Evolutionary conservation across 345 rosid species (phyloP).

Genomic region (Citrus australasica): DNA sequence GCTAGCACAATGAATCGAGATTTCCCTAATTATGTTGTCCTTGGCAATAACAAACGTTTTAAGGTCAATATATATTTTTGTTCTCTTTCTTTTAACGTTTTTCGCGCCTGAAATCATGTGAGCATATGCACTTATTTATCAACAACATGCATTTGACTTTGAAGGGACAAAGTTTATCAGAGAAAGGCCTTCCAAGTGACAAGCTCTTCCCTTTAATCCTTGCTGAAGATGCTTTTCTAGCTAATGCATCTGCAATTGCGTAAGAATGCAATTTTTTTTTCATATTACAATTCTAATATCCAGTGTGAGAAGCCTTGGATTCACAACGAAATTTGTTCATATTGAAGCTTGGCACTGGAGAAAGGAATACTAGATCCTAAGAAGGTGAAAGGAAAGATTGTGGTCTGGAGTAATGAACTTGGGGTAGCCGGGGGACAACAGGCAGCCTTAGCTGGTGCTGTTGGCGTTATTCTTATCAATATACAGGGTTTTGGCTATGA

Average conservation of each 20-base stretch:
- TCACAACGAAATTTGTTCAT: neutral
- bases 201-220: conserved; percentile 53
- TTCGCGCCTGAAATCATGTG: neutral
- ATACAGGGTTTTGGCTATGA: conserved; percentile 27
- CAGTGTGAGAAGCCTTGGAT: neutral
- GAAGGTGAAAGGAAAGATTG: conserved; percentile 62
- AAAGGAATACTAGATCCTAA: conserved; percentile 55
- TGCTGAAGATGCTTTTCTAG: conserved; percentile 44
- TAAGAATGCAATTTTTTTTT: conserved; percentile 22
- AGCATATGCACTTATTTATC: neutral
- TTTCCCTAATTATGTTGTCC: conserved; percentile 60
- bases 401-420: conserved; percentile 4
- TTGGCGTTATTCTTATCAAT: conserved; percentile 72
- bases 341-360: conserved; percentile 34
- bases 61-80: conserved; percentile 39
- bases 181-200: conserved; percentile 32
- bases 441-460: conserved; percentile 62
- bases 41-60: conserved; percentile 49
- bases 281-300: neutral
- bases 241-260: conserved; percentile 58
- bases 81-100: neutral
- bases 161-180: conserved; percentile 79
- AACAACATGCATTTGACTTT: neutral
- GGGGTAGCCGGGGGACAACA: conserved; percentile 52
- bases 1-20: conserved; percentile 81